Conservation (phyloP, 257 asterid species). For the Phtheirospermum japonicum region DNA sequence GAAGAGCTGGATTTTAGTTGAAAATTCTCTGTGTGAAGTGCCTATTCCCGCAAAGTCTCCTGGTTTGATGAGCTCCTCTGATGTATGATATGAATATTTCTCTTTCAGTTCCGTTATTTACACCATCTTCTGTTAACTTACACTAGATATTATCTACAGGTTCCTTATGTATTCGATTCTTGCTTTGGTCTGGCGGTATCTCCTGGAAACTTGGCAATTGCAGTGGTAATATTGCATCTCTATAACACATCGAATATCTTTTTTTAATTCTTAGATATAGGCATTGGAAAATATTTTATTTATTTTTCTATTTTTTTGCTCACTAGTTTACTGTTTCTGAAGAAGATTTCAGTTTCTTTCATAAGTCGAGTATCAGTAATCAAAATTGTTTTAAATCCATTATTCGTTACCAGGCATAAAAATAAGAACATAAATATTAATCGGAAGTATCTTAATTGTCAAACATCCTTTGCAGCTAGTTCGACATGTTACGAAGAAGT, state of each 20-base stretch:
- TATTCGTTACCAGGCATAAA: not conserved
- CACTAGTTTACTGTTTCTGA: not conserved
- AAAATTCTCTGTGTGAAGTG: slow-evolving; percentile 48
- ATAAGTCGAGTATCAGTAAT: not conserved
- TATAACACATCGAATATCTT: not conserved
- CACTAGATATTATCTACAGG: slow-evolving; percentile 42
- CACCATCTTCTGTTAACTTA: slow-evolving; percentile 23
- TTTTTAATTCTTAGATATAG: not conserved
- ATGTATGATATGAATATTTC: slow-evolving; percentile 47
- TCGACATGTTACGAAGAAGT: not conserved
- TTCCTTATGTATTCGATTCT: slow-evolving; percentile 61
- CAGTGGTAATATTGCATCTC: slow-evolving; percentile 57
- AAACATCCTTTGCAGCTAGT: slow-evolving; percentile 14
- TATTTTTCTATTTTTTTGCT: not conserved
- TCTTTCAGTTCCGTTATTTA: slow-evolving; percentile 17
- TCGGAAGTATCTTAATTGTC: not conserved
- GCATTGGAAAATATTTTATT: not conserved
- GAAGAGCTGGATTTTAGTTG: slow-evolving; percentile 68
- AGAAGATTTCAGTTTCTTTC: not conserved
- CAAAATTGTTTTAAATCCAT: not conserved
- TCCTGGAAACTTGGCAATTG: slow-evolving; percentile 82
- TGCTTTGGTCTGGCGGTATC: slow-evolving; percentile 93
- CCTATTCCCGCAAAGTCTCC: slow-evolving; percentile 61
- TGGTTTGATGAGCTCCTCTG: slow-evolving; percentile 52
- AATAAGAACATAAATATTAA: not conserved